These are phyloP conservation scores for Zychaea mexicana DNA, from an alignment of 371 early-diverging fungal genomes.

Conservation along the genomic window DNA sequence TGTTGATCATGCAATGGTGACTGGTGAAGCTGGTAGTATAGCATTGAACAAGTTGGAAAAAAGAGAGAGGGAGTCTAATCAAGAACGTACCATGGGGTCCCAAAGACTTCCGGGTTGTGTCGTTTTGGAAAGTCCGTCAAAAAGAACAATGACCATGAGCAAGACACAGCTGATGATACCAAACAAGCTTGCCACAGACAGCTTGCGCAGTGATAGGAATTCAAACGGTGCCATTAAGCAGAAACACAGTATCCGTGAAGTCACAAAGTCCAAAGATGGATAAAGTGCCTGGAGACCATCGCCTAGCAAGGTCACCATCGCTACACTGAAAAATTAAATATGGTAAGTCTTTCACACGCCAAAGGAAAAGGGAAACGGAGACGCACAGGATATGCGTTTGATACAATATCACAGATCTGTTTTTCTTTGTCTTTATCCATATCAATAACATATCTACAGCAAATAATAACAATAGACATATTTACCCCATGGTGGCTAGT, in stretches of 20 bases:
- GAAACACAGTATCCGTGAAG: constrained; percentile 15
- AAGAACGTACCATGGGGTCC: constrained; percentile 43
- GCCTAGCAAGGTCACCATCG: constrained; percentile 37
- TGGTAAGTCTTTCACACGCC: background rate
- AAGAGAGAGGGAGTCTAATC: background rate
- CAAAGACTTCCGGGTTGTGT: constrained; percentile 58
- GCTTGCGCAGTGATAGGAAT: constrained; percentile 39
- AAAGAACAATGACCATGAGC: constrained; percentile 41
- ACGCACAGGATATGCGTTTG: too few relatives aligned
- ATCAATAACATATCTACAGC: background rate
- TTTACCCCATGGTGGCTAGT: constrained; percentile 57
- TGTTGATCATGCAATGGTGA: too few relatives aligned
- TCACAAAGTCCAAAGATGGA: constrained; percentile 14
- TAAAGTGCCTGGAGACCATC: constrained; percentile 38
- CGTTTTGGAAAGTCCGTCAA: constrained; percentile 47
- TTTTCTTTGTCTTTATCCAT: too few relatives aligned
- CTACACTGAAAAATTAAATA: constrained; percentile 23
- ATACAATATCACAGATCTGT: too few relatives aligned
- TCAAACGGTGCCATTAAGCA: constrained; percentile 26
- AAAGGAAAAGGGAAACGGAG: too few relatives aligned
- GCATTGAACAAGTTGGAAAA: background rate
- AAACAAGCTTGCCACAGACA: constrained; percentile 49
- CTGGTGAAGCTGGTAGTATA: too few relatives aligned
- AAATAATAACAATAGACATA: background rate
- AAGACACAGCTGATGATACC: constrained; percentile 45